These are phyloP conservation scores for Hura crepitans DNA, from an alignment of 441 rosid genomes.

Conservation along the genomic window DNA sequence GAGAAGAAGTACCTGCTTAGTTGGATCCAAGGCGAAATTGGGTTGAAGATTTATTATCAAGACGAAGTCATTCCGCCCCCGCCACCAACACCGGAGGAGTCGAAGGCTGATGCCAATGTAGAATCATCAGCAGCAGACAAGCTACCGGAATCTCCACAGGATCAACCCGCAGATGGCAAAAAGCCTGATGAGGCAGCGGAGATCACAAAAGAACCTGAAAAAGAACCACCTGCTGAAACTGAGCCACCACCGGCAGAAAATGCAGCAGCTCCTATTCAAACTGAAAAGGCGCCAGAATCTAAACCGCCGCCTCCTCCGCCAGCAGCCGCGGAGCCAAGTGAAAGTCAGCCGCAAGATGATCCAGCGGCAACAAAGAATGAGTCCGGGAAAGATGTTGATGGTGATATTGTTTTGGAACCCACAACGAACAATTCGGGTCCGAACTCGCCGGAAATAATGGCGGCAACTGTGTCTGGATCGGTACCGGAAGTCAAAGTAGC, in stretches of 20 bases:
- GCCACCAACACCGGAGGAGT: constrained; percentile 24
- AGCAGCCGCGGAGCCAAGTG: constrained; percentile 2
- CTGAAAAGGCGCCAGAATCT: constrained; percentile 16
- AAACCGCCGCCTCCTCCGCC: constrained; percentile 5
- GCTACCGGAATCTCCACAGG: constrained; percentile 10
- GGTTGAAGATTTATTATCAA: constrained; percentile 61
- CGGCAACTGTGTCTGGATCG: constrained; percentile 39
- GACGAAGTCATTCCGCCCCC: constrained; percentile 40
- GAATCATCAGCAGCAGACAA: constrained; percentile 8
- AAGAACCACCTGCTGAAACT: constrained; percentile 11
- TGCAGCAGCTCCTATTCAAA: constrained; percentile 19
- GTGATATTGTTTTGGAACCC: constrained; percentile 38
- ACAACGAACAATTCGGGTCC: constrained; percentile 25
- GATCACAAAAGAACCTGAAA: background rate
- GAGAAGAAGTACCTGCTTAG: constrained; percentile 53
- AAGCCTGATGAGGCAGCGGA: background rate
- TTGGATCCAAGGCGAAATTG: constrained; percentile 75
- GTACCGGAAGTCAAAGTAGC: constrained; percentile 41
- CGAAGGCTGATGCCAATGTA: constrained; percentile 20
- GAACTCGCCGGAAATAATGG: constrained; percentile 34
- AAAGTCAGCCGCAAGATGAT: constrained; percentile 19
- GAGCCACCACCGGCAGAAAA: constrained; percentile 21
- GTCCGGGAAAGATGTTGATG: constrained; percentile 16
- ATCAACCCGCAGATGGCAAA: constrained; percentile 21
- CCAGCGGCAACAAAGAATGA: constrained; percentile 14